Conservation (phyloP, 108 stramenopile species). For the Conticribra weissflogii region DNA sequence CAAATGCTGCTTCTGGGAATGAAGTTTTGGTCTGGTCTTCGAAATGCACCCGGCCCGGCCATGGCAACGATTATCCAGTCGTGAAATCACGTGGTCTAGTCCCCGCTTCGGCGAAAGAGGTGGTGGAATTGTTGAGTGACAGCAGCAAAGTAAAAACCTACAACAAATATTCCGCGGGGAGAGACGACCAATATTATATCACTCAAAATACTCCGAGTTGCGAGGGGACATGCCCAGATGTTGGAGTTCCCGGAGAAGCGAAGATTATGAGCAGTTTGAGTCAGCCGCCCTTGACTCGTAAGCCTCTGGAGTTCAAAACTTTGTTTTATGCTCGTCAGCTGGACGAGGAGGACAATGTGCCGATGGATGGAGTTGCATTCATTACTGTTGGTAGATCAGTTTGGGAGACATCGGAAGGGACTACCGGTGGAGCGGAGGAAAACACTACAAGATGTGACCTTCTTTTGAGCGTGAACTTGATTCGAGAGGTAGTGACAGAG, state of each 20-base stretch:
- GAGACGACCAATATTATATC: conserved; percentile 55
- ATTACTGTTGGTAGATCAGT: conserved; percentile 63
- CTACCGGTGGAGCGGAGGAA: conserved; percentile 20
- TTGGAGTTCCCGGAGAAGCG: conserved; percentile 51
- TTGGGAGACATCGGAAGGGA: conserved; percentile 49
- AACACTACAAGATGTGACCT: conserved; percentile 60
- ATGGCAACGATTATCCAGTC: conserved; percentile 59
- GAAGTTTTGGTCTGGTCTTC: conserved; percentile 49
- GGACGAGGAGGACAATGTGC: conserved; percentile 23
- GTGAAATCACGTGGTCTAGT: conserved; percentile 65
- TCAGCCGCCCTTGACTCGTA: conserved; percentile 54
- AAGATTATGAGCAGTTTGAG: conserved; percentile 58
- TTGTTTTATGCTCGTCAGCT: conserved; percentile 55
- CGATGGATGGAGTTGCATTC: conserved; percentile 46
- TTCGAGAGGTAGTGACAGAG: conserved; percentile 43
- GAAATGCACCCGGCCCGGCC: conserved; percentile 37
- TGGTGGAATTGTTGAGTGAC: conserved; percentile 63
- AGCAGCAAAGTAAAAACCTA: conserved; percentile 54
- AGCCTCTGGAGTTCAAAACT: conserved; percentile 57
- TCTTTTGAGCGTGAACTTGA: conserved; percentile 56
- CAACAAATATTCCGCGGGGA: conserved; percentile 69
- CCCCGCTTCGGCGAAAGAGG: conserved; percentile 39
- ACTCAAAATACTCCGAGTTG: conserved; percentile 35
- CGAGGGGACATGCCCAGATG: conserved; percentile 18
- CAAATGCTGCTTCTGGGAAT: conserved; percentile 30